Conservation (phyloP, 2,329 filamentous ascomycete genomes). For the Dactylonectria estremocensis region DNA sequence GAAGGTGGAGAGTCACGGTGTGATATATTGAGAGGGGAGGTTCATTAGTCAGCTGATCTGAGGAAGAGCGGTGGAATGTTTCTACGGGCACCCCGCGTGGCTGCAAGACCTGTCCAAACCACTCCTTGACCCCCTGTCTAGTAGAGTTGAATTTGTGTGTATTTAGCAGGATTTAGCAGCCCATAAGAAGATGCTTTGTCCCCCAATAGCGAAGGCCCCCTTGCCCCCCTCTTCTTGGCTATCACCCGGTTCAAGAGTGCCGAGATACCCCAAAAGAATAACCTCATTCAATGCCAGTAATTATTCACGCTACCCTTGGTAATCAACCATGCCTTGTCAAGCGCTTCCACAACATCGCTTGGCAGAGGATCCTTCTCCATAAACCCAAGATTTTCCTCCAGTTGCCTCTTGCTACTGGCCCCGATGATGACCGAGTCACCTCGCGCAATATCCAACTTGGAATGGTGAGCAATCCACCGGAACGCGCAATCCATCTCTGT, state of each 20-base stretch:
- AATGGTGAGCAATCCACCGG: slow-evolving; percentile 79
- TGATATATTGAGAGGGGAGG: slow-evolving; percentile 1
- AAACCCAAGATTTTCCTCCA: slow-evolving; percentile 64
- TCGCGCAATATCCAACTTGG: slow-evolving; percentile 60
- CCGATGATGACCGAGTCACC: slow-evolving; percentile 68
- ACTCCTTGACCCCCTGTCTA: too few species aligned
- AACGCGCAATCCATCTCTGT: slow-evolving; percentile 78
- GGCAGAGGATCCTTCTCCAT: slow-evolving; percentile 77
- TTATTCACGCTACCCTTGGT: slow-evolving; percentile 8
- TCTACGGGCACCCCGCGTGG: neutral
- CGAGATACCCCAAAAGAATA: neutral
- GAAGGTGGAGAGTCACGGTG: neutral
- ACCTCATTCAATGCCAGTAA: slow-evolving; percentile 52
- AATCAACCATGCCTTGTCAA: slow-evolving; percentile 32
- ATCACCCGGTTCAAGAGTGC: neutral
- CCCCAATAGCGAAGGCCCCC: neutral
- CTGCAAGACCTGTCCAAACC: neutral
- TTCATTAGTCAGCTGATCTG: slow-evolving; percentile 1
- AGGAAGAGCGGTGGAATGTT: neutral
- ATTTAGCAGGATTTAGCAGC: neutral
- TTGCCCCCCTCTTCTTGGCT: slow-evolving; percentile 2
- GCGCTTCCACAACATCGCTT: slow-evolving; percentile 75
- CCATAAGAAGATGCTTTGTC: neutral
- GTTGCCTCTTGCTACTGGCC: slow-evolving; percentile 63
- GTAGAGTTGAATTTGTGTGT: neutral